phyloP scores from a whole-genome alignment of 768 basidiomycete species.

The Phaffia australis region DNA sequence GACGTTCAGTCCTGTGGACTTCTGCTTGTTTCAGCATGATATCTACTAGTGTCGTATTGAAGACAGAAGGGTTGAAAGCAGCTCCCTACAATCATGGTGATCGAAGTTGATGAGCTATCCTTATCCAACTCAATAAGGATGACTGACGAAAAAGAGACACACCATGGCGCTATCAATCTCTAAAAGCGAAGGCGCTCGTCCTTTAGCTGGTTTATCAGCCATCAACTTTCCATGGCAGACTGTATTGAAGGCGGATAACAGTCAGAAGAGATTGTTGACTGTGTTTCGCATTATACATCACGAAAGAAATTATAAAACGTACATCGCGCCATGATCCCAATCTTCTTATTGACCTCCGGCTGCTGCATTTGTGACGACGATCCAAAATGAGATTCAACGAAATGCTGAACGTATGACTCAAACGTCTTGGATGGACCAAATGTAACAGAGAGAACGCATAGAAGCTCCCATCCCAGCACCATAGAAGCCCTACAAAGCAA shows the following conservation, averaged over 20 bases:
- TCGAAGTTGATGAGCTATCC: constrained; percentile 16
- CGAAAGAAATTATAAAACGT: constrained; percentile 18
- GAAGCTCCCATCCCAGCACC: constrained; percentile 85
- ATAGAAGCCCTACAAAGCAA: constrained; percentile 53
- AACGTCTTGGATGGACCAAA: constrained; percentile 92
- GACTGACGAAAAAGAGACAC: constrained; percentile 31
- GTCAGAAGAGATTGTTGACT: not conserved
- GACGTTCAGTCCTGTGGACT: constrained; percentile 69
- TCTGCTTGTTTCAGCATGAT: constrained; percentile 74
- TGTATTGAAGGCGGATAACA: not conserved
- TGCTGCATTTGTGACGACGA: constrained; percentile 38
- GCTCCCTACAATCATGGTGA: constrained; percentile 51
- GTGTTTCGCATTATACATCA: not conserved
- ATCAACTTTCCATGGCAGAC: constrained; percentile 12
- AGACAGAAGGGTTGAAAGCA: constrained; percentile 88
- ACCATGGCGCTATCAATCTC: constrained; percentile 90
- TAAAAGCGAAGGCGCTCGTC: constrained; percentile 64
- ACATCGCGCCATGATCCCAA: constrained; percentile 59
- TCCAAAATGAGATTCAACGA: constrained; percentile 58
- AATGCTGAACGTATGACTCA: constrained; percentile 68
- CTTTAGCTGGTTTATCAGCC: constrained; percentile 33
- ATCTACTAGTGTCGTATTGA: constrained; percentile 77
- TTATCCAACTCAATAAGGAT: not conserved
- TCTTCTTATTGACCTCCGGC: constrained; percentile 8
- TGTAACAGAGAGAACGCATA: constrained; percentile 79